Evolutionary conservation across 768 basidiomycete genomes (phyloP).

Genomic region (Saitozyma podzolica): DNA sequence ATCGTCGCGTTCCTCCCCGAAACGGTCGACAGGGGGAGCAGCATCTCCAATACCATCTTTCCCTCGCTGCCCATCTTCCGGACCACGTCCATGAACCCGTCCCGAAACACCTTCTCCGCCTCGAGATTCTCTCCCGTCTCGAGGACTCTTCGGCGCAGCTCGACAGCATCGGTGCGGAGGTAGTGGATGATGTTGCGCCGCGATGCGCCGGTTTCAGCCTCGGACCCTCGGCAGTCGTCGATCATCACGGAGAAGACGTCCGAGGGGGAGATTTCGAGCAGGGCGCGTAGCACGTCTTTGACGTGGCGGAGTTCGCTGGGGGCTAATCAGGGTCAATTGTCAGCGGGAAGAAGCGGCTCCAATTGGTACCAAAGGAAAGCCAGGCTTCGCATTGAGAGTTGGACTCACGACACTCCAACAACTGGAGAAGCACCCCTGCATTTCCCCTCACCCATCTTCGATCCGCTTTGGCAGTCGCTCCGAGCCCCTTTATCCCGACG

Average conservation of each 20-base stretch:
- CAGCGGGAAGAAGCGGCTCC: background rate
- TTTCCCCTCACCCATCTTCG: constrained; percentile 44
- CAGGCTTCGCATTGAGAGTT: background rate
- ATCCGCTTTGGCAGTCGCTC: constrained; percentile 40
- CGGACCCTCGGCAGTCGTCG: constrained; percentile 33
- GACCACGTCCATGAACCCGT: constrained; percentile 28
- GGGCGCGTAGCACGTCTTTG: constrained; percentile 22
- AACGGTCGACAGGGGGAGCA: constrained; percentile 24
- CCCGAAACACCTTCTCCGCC: constrained; percentile 28
- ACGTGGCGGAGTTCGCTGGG: constrained; percentile 36
- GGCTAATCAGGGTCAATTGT: constrained; percentile 14
- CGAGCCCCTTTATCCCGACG: constrained; percentile 39
- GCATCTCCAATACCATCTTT: constrained; percentile 19
- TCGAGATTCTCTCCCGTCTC: constrained; percentile 20
- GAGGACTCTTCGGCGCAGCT: constrained; percentile 7
- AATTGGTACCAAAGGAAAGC: background rate
- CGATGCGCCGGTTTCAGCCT: constrained; percentile 41
- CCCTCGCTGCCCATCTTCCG: constrained; percentile 12
- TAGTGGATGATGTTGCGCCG: constrained; percentile 39
- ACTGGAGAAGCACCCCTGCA: constrained; percentile 42
- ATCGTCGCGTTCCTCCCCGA: constrained; percentile 23
- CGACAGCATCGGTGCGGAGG: constrained; percentile 15
- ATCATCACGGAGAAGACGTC: constrained; percentile 40
- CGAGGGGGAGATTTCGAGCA: constrained; percentile 24
- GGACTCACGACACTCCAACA: constrained; percentile 42